Base-by-base conservation (phyloP, 768 basidiomycete species). In the Antrodiella citrinella region DNA sequence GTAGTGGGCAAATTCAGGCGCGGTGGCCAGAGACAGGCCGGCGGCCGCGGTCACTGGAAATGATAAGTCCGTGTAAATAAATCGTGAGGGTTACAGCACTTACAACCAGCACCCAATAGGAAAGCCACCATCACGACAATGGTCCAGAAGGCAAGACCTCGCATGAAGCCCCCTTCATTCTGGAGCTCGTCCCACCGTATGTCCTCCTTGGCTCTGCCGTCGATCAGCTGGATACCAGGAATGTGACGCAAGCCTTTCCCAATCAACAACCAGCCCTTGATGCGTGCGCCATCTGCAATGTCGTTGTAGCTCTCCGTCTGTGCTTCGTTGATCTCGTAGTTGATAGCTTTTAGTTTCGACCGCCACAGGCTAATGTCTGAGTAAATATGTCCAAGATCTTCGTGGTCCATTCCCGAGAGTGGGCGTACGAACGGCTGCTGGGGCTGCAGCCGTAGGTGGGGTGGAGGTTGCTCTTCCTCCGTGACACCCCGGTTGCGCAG, bases 191-290 rank as follows among this genome's bases (percentile, higher is more conserved):
- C 80, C 87, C 88, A 92, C 48, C 84, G 68, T 26, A 92, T 79
- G 62, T 91, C 88, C 59, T 91, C 87, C 63, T 86, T 89, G 12
- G 86, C 83, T 51, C 84, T 69, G 1, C 89, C 89, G 60, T 87
- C 83, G 20, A 92, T 88, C 26, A 84, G 67, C 60, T 85, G 69
- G 4, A 84, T 65, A 2, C 80, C 80, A 24, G 79, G 80, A 22
- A 91, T 62, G 56, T 73, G 75, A 49, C 79, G 65, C 51, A 90
- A 62, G 1, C 85, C 86, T 22, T 78, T 72, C 7, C 89, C 89
- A 38, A 87, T 74, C 61, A 92, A 66, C 48, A 92, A 61, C 86
- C 87, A 91, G 0, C 89, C 89, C 57, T 82, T 84, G 52, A 86
- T 76, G 43, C 75, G 68, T 24, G 73, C 70, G 5, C 88, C 88